Evolutionary conservation across 73 alveolate species (phyloP), one percentile per base, ranked within the genome.

Genomic region (Paramecium tetraurelia): DNA sequence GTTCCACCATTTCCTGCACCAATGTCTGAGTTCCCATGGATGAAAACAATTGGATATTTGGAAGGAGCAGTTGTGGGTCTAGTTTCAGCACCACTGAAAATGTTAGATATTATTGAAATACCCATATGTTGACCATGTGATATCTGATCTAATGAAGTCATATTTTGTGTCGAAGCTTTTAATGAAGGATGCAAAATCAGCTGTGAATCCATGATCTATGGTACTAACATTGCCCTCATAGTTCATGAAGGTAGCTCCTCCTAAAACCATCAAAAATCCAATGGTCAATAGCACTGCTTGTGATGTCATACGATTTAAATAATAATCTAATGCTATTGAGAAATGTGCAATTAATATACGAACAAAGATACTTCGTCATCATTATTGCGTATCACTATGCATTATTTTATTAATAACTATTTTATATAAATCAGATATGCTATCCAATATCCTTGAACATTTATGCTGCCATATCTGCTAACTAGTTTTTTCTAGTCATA

Each of bases 21-120:
- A 31, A 41, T 40, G 27, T 92, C 96, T 41, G 94, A 86, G 18
- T 92, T 89, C 1, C 96, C 96, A 31, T 92, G 96, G 44, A 92
- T 63, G 40, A 92, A 92, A 58, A 92, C 86, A 16, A 92, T 85
- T 63, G 96, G 96, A 41, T 53, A 43, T 22, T 68, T 89, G 18
- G 70, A 44, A 9, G 90, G 90, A 44, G 90, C 58, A 40, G 46
- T 7, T 1, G 90, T 80, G n/a, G 90, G 90, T 80, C 90, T 80
- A 20, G 90, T 80, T 16, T 80, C 70, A 18, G 70, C 46, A 31
- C 90, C 90, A 24, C 90, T 80, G 3, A 31, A 46, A 80, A 10
- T 14, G 22, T 41, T 44, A 16, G 12, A 43, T 5, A 18, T 18
- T 36, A 20, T 41, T 14, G 9, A 3, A 4, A 72, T 80, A 80